Evolutionary conservation across 306 rosid species (phyloP).

Genomic region (Prunus salicina): DNA sequence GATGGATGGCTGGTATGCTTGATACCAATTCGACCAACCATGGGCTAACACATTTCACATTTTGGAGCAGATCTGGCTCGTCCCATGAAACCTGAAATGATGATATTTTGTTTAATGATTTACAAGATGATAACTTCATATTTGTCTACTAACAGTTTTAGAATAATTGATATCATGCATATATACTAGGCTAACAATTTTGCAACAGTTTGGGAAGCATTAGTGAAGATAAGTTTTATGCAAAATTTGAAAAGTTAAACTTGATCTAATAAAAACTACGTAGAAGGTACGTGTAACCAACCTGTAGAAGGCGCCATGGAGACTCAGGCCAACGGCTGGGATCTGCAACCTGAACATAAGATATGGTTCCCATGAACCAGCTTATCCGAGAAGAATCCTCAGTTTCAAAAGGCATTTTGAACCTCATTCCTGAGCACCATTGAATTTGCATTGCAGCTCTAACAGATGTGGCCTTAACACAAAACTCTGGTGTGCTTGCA

Average conservation of each 20-base stretch:
- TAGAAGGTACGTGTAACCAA: constrained; percentile 7
- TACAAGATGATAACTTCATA: neutral
- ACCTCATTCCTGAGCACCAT: constrained; percentile 91
- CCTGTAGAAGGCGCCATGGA: constrained; percentile 97
- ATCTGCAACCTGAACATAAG: constrained; percentile 65
- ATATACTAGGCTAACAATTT: neutral
- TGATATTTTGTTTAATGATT: neutral
- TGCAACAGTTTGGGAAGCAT: constrained; percentile 2
- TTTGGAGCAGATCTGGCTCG: constrained; percentile 94
- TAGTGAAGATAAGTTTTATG: neutral
- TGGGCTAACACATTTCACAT: constrained; percentile 87
- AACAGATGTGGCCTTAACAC: constrained; percentile 68
- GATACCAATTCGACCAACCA: constrained; percentile 89
- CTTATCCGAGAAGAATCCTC: constrained; percentile 94
- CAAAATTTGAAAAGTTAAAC: neutral
- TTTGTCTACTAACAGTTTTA: neutral
- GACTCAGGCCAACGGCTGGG: constrained; percentile 84
- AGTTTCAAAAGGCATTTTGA: constrained; percentile 97
- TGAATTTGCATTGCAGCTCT: constrained; percentile 72
- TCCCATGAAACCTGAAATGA: constrained; percentile 80
- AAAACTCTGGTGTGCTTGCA: constrained; percentile 81
- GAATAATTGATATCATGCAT: neutral
- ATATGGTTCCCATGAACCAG: constrained; percentile 98
- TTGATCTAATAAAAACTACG: neutral
- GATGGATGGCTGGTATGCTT: constrained; percentile 65